phyloP scores from a whole-genome alignment of 2,329 filamentous ascomycete genomes.

The Harringtonia lauricola region DNA sequence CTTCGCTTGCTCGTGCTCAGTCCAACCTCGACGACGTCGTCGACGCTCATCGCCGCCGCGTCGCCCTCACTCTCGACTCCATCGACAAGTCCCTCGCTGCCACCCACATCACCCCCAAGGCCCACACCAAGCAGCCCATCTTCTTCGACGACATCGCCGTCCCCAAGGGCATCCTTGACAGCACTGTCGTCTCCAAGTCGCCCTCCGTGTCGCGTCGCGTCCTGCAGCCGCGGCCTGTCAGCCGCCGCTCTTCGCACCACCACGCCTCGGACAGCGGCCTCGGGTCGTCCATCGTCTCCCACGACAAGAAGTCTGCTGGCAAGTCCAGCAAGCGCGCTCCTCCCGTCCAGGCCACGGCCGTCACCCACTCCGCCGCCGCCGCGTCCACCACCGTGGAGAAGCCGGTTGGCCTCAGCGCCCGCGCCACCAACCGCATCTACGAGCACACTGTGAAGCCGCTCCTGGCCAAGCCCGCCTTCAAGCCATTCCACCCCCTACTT shows the following conservation, averaged over 20 bases:
- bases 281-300: slow-evolving; percentile 67
- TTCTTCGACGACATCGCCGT: slow-evolving; percentile 43
- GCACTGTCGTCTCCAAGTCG: slow-evolving; percentile 34
- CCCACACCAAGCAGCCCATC: slow-evolving; percentile 22
- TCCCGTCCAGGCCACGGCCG: slow-evolving; percentile 36
- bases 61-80: slow-evolving; percentile 52
- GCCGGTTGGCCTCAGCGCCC: slow-evolving; percentile 52
- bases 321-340: slow-evolving; percentile 29
- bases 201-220: slow-evolving; percentile 29
- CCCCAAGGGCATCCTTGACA: slow-evolving; percentile 23
- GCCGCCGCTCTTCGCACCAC: slow-evolving; percentile 42
- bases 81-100: slow-evolving; percentile 44
- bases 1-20: slow-evolving; percentile 53
- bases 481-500: slow-evolving; percentile 72
- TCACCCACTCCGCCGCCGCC: slow-evolving; percentile 48
- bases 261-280: slow-evolving; percentile 81
- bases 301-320: slow-evolving; percentile 37
- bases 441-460: slow-evolving; percentile 71
- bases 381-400: slow-evolving; percentile 33
- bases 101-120: slow-evolving; percentile 16
- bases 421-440: slow-evolving; percentile 67
- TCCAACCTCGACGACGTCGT: slow-evolving; percentile 62
- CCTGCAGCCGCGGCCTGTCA: slow-evolving; percentile 36
- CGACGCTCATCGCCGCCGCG: slow-evolving; percentile 57
- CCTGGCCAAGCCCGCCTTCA: slow-evolving; percentile 58